Evolutionary conservation across 352 stramenopile genomes (phyloP).

Genomic region (Vaucheria bursata): DNA sequence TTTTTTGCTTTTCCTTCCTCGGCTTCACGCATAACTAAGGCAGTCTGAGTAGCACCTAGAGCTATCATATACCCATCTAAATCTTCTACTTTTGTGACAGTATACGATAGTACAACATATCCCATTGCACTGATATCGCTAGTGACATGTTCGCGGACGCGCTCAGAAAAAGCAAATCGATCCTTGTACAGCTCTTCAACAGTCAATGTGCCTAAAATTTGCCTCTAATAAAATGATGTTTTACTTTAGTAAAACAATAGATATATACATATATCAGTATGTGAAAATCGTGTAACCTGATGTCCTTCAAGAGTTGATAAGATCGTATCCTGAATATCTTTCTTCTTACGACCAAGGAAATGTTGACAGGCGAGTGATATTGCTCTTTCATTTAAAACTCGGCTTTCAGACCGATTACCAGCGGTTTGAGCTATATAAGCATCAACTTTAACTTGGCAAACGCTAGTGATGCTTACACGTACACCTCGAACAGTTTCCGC

Average conservation of each 20-base stretch:
- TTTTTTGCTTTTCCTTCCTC: conserved; percentile 40
- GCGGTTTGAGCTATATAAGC: neutral
- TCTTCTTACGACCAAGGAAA: neutral
- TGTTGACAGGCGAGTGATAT: neutral
- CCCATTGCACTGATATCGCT: conserved; percentile 36
- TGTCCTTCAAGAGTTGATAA: conserved; percentile 5
- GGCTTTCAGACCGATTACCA: neutral
- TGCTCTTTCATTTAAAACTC: neutral
- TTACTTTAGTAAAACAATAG: too few relatives aligned
- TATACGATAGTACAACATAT: conserved; percentile 34
- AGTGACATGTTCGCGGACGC: conserved; percentile 22
- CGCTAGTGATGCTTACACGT: neutral
- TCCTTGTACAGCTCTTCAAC: conserved; percentile 42
- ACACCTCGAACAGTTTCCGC: conserved; percentile 1
- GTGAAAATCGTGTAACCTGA: too few relatives aligned
- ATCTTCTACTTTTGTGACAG: conserved; percentile 30
- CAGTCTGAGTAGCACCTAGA: conserved; percentile 33
- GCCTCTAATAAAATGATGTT: too few relatives aligned
- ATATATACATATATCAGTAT: too few relatives aligned
- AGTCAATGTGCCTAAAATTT: conserved; percentile 3
- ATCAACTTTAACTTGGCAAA: conserved; percentile 9
- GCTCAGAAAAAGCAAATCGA: conserved; percentile 24
- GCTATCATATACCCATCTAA: conserved; percentile 34
- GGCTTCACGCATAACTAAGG: conserved; percentile 33
- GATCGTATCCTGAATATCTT: neutral